phyloP scores from a whole-genome alignment of 225 moss, liverwort and hornwort species.

The Polytrichum commune region DNA sequence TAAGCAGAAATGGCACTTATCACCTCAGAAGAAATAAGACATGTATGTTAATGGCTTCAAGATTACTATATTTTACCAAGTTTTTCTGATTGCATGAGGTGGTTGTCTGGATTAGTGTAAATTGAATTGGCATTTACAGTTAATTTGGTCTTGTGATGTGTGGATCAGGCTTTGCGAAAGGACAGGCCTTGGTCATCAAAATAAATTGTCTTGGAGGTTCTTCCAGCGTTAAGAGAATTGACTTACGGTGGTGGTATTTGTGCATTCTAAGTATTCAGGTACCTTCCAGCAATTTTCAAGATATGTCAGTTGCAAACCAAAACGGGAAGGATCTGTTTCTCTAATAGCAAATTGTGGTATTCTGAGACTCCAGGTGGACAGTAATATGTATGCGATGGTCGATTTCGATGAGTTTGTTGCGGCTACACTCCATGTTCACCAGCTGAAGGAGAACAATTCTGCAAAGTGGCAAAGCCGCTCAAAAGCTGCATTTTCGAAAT shows the following conservation, averaged over 20 bases:
- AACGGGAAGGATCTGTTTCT: neutral
- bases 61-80: neutral
- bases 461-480: slow-evolving; percentile 86
- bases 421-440: slow-evolving; percentile 91
- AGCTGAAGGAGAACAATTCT: slow-evolving; percentile 76
- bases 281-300: neutral
- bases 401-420: slow-evolving; percentile 97
- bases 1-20: slow-evolving; percentile 91
- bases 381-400: slow-evolving; percentile 89
- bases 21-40: slow-evolving; percentile 91
- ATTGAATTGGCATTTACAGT: slow-evolving; percentile 1
- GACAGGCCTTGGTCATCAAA: slow-evolving; percentile 90
- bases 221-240: slow-evolving; percentile 64
- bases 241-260: neutral
- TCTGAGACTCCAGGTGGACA: slow-evolving; percentile 70
- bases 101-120: neutral
- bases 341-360: neutral
- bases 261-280: neutral
- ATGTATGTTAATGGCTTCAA: slow-evolving; percentile 25
- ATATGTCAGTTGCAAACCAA: slow-evolving; percentile 1
- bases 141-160: slow-evolving; percentile 4
- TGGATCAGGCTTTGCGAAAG: slow-evolving; percentile 63
- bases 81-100: neutral
- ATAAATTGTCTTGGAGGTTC: slow-evolving; percentile 79
- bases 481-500: slow-evolving; percentile 88